Percentiles rank a stretch among this genome's conserved stretches.
Conservation (phyloP, 148 eudicot species). For the Drosera capensis region DNA sequence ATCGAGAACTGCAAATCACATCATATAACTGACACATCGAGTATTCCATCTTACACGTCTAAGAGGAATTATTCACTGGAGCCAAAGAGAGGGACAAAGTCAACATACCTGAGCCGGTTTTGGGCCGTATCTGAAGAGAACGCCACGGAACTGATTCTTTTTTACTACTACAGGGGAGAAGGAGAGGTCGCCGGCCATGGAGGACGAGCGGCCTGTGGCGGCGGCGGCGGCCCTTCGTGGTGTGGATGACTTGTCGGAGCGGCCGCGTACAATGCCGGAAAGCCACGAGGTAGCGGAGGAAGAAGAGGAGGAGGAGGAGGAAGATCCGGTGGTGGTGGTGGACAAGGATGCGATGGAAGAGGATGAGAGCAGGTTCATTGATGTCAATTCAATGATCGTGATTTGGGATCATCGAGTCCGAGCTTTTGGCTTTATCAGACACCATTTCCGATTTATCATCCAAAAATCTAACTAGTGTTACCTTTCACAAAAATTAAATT, state of each 20-base stretch:
- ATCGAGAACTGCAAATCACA: too few species aligned
- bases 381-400: too few species aligned
- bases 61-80: background rate
- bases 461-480: too few species aligned
- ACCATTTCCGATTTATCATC: too few species aligned
- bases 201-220: constrained; percentile 12
- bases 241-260: constrained; percentile 22
- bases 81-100: background rate
- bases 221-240: constrained; percentile 12
- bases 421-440: too few species aligned
- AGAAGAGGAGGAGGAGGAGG: constrained; percentile 8
- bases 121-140: constrained; percentile 83
- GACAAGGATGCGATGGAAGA: too few species aligned
- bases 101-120: constrained; percentile 77
- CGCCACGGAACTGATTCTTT: constrained; percentile 72
- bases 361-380: too few species aligned
- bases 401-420: too few species aligned
- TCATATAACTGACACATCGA: too few species aligned
- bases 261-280: constrained; percentile 50
- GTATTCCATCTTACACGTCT: too few species aligned
- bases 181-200: constrained; percentile 7
- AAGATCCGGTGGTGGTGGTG: constrained; percentile 4
- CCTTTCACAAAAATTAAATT: too few species aligned
- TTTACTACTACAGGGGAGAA: constrained; percentile 28
- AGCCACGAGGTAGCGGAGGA: constrained; percentile 37